Evolutionary conservation across 345 rosid species (phyloP), one percentile per base, ranked within the genome.

Genomic region (Cochlearia excelsa): DNA sequence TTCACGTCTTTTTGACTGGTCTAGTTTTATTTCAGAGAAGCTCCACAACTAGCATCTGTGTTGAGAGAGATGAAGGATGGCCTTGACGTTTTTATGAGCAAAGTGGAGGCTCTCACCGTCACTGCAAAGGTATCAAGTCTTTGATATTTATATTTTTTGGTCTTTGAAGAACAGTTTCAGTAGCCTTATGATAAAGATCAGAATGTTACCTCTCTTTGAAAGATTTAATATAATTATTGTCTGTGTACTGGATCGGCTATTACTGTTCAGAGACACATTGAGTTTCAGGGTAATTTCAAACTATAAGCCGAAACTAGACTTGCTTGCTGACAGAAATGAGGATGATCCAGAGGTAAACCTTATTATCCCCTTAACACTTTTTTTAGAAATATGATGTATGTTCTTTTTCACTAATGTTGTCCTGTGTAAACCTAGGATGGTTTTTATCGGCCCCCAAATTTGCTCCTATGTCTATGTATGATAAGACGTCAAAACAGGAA

Each of bases 31-130:
- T 27, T 31, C 74, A 89, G 95, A 54, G 95, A 82, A 61, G 84
- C 90, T 44, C 79, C 82, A 39, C 90, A 80, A 51, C 71, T 93
- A 62, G 84, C 74, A 51, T 46, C 77, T 0, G 68, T 80, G 51
- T 63, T 93, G 79, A 89, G 61, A 68, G 99, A 89, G 28, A 85
- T 87, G 83, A 89, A 82, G 63, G 83, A 76, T 45, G 95, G 85
- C 4, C 74, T 87, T n/a, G 95, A 93, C 70, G 58, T 52, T 2
- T 86, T 87, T 69, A 89, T 74, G 52, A 72, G 45, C 69, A 89
- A 85, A 77, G 92, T 89, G 50, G 80, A 82, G 58, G 82, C 77
- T 74, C 78, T 89, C 46, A 93, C 87, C 45, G 82, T 89, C 46
- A 93, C 87, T 47, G 82, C 75, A 6, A 89, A 85, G 89, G 97